Evolutionary conservation across 73 alveolate genomes (phyloP).

Genomic region (Diophrys sp.): DNA sequence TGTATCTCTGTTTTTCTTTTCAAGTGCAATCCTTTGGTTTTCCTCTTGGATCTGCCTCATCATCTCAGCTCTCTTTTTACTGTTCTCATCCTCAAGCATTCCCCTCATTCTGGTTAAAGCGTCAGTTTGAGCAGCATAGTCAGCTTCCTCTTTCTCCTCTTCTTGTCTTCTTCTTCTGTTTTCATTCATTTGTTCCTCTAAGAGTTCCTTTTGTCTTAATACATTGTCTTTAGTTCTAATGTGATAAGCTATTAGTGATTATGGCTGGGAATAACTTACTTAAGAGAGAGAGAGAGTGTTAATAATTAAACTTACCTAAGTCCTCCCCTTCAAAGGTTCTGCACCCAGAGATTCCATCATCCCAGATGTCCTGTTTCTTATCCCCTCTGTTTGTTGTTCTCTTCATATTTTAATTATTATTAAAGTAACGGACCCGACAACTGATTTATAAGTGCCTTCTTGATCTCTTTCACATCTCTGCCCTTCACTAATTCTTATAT

Average conservation of each 20-base stretch:
- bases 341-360: neutral
- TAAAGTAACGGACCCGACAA: no score
- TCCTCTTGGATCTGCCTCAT: conserved; percentile 2
- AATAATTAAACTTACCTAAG: neutral
- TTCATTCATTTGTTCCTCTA: conserved; percentile 3
- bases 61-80: conserved; percentile 10
- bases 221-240: neutral
- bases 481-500: no score
- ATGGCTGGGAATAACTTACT: neutral
- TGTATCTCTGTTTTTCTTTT: neutral
- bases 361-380: neutral
- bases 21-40: neutral
- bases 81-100: conserved; percentile 15
- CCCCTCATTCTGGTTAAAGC: conserved; percentile 14
- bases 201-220: neutral
- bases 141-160: neutral
- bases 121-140: neutral
- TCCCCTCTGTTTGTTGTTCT: conserved; percentile 1
- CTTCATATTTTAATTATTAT: neutral
- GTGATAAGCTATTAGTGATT: neutral
- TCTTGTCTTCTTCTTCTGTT: conserved; percentile 1
- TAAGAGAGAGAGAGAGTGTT: no score
- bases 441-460: no score
- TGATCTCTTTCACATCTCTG: no score
- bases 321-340: conserved; percentile 16